Evolutionary conservation across 2,329 filamentous ascomycete genomes (phyloP), one percentile per base, ranked within the genome.

Genomic region (Aspergillus piperis): DNA sequence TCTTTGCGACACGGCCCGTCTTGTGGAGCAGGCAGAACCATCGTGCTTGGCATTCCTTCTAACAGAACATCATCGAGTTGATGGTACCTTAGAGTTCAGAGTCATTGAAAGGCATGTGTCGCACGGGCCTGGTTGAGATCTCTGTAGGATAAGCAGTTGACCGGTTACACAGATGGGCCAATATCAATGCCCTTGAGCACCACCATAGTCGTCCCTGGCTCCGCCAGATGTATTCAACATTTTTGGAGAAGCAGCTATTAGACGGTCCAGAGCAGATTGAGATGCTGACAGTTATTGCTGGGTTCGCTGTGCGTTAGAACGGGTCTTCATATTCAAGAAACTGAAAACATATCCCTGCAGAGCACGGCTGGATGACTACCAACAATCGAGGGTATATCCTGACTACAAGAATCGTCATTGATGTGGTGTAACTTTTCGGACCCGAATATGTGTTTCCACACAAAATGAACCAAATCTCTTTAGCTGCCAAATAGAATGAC

Each of bases 191-290:
- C 1, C 39, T 60, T 4, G 49, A 27, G 30, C 19, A 39, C 17
- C 54, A 57, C 13, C 54, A 57, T 23, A 7, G 17, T 5, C 47
- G 54, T 13, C 25, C 51, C 47, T 60, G 54, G 58, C 39, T 57
- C 11, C 19, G 27, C 25, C 27, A 15, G 17, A 57, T 60, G 58
- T 53, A 60, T 13, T 27, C 27, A 15, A 32, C 32, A 13, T 60
- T 60, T 15, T n/a, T 41, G 4, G 38, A 49, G 17, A 27, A 57
- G 39, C 6, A 49, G 2, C 8, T 60, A 21, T 27, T 53, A 36
- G 48, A 47, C 7, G 27, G 41, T 0, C 55, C 54, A 30, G 53
- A 57, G 54, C 44, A 49, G 17, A 60, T 60, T n/a, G 53, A 60
- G 11, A 23, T 52, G 42, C 17, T 60, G 48, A 57, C 38, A 5